Evolutionary conservation across 345 rosid species (phyloP).

Genomic region (Kernera saxatilis): DNA sequence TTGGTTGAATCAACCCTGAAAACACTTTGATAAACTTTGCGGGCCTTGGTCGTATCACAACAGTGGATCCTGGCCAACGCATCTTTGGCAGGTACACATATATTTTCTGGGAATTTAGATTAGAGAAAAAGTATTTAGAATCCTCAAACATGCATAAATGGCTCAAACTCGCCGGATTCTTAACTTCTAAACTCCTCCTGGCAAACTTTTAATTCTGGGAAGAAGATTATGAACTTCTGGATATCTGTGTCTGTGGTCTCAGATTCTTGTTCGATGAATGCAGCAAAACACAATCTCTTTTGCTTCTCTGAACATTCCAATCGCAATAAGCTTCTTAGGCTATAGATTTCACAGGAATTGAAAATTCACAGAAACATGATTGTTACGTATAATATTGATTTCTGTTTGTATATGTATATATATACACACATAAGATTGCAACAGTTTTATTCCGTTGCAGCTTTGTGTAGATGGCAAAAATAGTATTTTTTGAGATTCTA

Average conservation of each 20-base stretch:
- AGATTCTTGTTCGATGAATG: conserved; percentile 59
- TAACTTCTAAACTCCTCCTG: conserved; percentile 71
- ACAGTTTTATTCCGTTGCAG: no score
- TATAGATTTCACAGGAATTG: conserved; percentile 5
- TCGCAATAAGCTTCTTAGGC: not conserved
- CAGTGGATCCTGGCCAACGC: conserved; percentile 97
- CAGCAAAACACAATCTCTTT: no score
- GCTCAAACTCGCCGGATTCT: conserved; percentile 87
- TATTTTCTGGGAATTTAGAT: no score
- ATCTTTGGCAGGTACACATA: conserved; percentile 87
- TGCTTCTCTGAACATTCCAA: not conserved
- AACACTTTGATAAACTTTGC: conserved; percentile 25
- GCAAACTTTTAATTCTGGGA: conserved; percentile 89
- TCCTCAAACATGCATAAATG: no score
- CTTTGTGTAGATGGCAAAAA: no score
- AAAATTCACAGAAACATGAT: conserved; percentile 9
- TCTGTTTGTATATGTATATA: not conserved
- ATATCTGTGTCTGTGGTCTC: conserved; percentile 81
- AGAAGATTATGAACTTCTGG: conserved; percentile 91
- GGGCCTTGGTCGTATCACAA: conserved; percentile 99
- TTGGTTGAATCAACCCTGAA: not conserved
- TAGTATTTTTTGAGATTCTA: no score
- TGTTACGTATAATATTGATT: conserved; percentile 2
- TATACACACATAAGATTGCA: not conserved
- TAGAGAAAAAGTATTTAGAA: no score